Base-by-base conservation (phyloP, 345 rosid genomes). In the Bruguiera gymnorhiza region DNA sequence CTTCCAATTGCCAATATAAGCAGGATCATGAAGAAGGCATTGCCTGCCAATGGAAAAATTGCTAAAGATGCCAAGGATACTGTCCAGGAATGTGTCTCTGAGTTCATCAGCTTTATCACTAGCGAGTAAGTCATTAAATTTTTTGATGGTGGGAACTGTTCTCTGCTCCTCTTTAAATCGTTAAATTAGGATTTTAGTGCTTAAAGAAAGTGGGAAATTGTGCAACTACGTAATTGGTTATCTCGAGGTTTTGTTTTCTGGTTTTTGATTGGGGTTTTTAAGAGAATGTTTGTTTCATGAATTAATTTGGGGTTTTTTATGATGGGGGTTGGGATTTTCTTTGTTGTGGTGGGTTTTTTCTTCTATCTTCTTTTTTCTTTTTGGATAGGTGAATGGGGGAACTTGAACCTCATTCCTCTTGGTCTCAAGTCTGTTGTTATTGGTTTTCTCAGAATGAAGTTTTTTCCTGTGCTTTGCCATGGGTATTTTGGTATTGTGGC, bases 51-150 rank as follows among this genome's bases (percentile, higher is more conserved):
- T 29, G 91, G 86, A 0, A 87, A 85, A 80, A 87, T 87, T 63
- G 87, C 87, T 0, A 85, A 87, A 77, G 91, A 87, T 54, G 89
- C 89, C 6, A 87, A 85, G 68, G 91, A 85, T 15, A 87, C 89
- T 23, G 91, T 85, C 13, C 91, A 87, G 68, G 91, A 87, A 76
- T 87, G 91, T 61, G 91, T 87, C 37, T 87, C 91, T 52, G 91
- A 87, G 82, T 87, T 87, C 60, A 83, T 87, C 75, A 85, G 89
- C 80, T 87, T 83, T 81, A 70, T 87, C 66, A 85, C 91, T 64
- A 83, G 91, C 87, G 91, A 87, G 90, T 86, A 79, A 67, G 66
- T 34, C 27, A 39, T 32, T 51, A 30, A 29, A 4, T 16, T 30
- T 53, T 27, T 20, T 27, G 6, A 21, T 4, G 26, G 26, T 9